Evolutionary conservation across 164 flowering plant species (phyloP).

Genomic region (Kingdonia uniflora): DNA sequence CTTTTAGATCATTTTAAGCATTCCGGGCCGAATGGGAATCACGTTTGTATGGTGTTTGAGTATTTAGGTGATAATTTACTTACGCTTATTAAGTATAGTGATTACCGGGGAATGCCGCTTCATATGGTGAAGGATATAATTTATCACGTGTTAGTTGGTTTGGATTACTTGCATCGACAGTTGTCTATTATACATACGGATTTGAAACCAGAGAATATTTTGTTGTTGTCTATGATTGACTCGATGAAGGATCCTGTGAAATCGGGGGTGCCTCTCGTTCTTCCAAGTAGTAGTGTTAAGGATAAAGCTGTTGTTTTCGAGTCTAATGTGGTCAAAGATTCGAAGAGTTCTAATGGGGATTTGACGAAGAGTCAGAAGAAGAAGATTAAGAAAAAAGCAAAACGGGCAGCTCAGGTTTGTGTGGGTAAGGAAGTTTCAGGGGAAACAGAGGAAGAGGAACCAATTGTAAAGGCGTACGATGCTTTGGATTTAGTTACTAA

Average conservation of each 20-base stretch:
- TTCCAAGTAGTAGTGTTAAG: constrained; percentile 20
- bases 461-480: constrained; percentile 20
- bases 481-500: constrained; percentile 16
- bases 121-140: constrained; percentile 78
- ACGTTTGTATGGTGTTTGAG: constrained; percentile 96
- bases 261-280: constrained; percentile 61
- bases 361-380: constrained; percentile 69
- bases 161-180: constrained; percentile 80
- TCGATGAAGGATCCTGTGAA: constrained; percentile 68
- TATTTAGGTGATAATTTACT: constrained; percentile 89
- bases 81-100: constrained; percentile 69
- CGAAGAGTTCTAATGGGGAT: constrained; percentile 47
- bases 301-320: constrained; percentile 12
- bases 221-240: constrained; percentile 70
- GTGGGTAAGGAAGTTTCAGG: constrained; percentile 37
- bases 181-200: constrained; percentile 92
- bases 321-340: constrained; percentile 32
- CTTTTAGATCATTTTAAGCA: constrained; percentile 92
- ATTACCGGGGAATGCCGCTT: constrained; percentile 67
- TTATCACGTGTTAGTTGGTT: constrained; percentile 59
- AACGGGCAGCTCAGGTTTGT: constrained; percentile 59
- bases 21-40: constrained; percentile 95
- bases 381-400: constrained; percentile 67
- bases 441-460: constrained; percentile 33
- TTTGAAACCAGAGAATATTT: constrained; percentile 85